Evolutionary conservation across 176 grass and related monocot genomes (phyloP), one percentile per base, ranked within the genome.

Genomic region (Oropetium thomaeum): DNA sequence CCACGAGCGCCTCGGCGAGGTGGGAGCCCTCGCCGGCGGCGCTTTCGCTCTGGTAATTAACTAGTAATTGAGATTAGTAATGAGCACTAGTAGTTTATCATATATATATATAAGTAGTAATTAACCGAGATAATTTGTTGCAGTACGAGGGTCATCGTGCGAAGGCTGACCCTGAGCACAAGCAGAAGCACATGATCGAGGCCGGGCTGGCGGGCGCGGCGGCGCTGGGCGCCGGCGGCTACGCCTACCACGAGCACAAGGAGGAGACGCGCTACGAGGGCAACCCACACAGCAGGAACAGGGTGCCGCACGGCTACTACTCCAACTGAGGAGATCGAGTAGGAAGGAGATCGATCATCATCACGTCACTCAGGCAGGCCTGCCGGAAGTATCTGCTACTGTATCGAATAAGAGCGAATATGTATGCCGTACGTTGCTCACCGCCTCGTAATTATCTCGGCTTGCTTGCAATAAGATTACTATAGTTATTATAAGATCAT

Each of bases 181-280:
- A 73, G 0, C 76, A 85, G 52, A 97, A 34, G 90, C 93, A 97
- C 85, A 82, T 79, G 87, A 82, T 93, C 16, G 90, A 93, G 90
- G 76, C 85, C 49, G 90, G 84, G 20, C n/a, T 97, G 34, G 87
- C 87, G 0, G 74, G 62, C 0, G 87, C 44, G 9, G 79, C 79
- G 44, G 87, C 81, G 32, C 29, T 86, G 4, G 89, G 89, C 17
- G 70, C 86, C 57, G 93, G 87, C 35, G 93, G 93, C 14, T 92
- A 89, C 69, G 89, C 84, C 1, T 96, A 83, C 78, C 89, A 96
- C 52, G 87, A 96, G 81, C 90, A 97, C 84, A 87, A 89, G 86
- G 84, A 89, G 25, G 84, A 84, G 27, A 71, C 86, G 4, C 35
- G 54, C 76, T 69, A 87, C 49, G 86, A 82, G 12, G 77, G 68